Percentiles rank a stretch among this genome's conserved stretches.
phyloP scores from a whole-genome alignment of 805 yeast genomes.

The Yamadazyma nakazawae region DNA sequence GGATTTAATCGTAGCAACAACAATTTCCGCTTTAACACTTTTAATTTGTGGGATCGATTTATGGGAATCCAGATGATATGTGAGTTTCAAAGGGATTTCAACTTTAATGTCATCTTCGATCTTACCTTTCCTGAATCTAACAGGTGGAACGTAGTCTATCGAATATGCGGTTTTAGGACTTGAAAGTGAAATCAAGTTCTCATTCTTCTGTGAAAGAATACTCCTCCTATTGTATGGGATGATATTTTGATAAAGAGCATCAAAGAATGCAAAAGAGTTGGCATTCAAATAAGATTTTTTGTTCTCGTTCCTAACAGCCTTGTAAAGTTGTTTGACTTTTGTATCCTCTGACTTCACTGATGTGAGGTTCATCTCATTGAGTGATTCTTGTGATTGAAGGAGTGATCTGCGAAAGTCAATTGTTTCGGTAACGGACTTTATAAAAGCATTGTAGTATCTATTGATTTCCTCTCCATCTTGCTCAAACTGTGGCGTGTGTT shows the following conservation, averaged over 20 bases:
- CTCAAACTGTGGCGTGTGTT: slow-evolving; percentile 17
- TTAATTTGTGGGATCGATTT: slow-evolving; percentile 32
- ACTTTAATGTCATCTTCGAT: slow-evolving; percentile 15
- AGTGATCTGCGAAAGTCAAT: slow-evolving; percentile 12
- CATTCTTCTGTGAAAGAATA: slow-evolving; percentile 29
- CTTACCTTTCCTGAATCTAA: slow-evolving; percentile 18
- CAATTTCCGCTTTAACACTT: slow-evolving; percentile 30
- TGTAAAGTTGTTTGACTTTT: slow-evolving; percentile 31
- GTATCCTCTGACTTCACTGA: slow-evolving; percentile 18
- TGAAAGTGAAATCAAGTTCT: slow-evolving; percentile 27
- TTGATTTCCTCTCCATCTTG: slow-evolving; percentile 15
- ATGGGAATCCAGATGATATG: slow-evolving; percentile 15
- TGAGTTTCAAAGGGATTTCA: slow-evolving; percentile 30
- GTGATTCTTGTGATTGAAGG: background rate
- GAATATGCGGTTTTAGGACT: slow-evolving; percentile 31
- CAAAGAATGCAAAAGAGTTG: slow-evolving; percentile 3
- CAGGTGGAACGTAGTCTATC: slow-evolving; percentile 32
- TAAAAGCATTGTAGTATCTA: slow-evolving; percentile 34
- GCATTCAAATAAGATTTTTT: slow-evolving; percentile 15
- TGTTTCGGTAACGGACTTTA: slow-evolving; percentile 22
- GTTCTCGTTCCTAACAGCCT: slow-evolving; percentile 8
- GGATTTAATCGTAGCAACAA: slow-evolving; percentile 33
- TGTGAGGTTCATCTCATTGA: slow-evolving; percentile 16
- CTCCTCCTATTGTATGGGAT: slow-evolving; percentile 32
- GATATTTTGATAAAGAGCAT: slow-evolving; percentile 27